Evolutionary conservation across 257 asterid genomes (phyloP).

Genomic region (Solanum boliviense): DNA sequence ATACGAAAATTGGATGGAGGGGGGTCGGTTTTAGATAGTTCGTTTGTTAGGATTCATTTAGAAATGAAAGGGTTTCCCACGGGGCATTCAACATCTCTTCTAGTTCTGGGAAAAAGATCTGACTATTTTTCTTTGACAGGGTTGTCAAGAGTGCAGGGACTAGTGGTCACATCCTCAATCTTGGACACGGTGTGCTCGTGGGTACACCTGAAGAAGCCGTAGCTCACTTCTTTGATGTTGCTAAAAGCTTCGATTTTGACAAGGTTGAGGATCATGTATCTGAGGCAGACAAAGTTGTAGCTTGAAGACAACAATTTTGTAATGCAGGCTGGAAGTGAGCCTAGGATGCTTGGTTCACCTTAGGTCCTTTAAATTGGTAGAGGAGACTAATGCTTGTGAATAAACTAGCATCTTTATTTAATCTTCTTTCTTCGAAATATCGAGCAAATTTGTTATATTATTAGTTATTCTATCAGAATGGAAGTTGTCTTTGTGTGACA

Average conservation of each 20-base stretch:
- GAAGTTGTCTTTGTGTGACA: background rate
- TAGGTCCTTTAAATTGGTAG: background rate
- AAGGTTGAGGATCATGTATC: constrained; percentile 11
- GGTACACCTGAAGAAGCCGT: constrained; percentile 94
- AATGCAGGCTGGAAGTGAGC: background rate
- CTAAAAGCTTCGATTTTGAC: constrained; percentile 54
- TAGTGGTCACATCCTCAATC: constrained; percentile 81
- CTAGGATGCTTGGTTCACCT: background rate
- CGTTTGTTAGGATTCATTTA: background rate
- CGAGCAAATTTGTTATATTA: background rate
- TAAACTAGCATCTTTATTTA: background rate
- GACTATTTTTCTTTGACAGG: constrained; percentile 29
- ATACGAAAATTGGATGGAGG: background rate
- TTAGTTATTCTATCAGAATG: background rate
- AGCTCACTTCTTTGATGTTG: constrained; percentile 75
- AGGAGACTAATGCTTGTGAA: background rate
- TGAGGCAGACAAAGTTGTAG: constrained; percentile 33
- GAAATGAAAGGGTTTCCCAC: background rate
- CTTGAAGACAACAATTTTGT: constrained; percentile 19
- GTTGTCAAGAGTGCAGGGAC: constrained; percentile 71
- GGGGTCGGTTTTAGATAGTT: background rate
- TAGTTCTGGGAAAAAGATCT: background rate
- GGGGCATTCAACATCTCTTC: background rate
- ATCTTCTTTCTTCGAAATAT: background rate
- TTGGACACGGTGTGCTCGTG: constrained; percentile 95